phyloP scores from a whole-genome alignment of 2,329 filamentous ascomycete species.

The Fusarium algeriense region DNA sequence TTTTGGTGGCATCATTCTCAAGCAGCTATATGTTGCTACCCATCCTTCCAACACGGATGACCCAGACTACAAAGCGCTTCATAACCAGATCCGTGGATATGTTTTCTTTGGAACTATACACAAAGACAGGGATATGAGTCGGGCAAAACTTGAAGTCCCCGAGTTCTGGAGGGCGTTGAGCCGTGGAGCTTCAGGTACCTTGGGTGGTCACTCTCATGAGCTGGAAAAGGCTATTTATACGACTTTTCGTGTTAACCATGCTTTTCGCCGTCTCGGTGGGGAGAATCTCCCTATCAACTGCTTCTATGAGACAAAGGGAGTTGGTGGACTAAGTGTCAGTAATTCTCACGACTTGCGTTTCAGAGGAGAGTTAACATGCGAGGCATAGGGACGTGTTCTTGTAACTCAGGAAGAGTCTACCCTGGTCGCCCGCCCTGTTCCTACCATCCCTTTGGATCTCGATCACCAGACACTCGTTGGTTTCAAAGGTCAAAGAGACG shows the following conservation, averaged over 20 bases:
- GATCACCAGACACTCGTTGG: not conserved
- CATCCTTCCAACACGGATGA: not conserved
- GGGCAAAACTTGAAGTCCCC: not conserved
- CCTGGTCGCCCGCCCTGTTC: not conserved
- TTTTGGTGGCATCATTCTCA: not conserved
- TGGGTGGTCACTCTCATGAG: not conserved
- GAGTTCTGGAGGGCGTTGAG: not conserved
- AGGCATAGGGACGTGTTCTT: not conserved
- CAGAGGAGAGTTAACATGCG: not conserved
- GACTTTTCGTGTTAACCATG: slow-evolving; percentile 1
- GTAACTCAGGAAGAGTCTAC: not conserved
- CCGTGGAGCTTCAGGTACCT: not conserved
- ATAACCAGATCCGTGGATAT: not conserved
- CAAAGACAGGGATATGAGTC: not conserved
- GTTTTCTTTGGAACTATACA: not conserved
- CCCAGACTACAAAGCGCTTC: not conserved
- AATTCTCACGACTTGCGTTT: not conserved
- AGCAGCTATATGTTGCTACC: not conserved
- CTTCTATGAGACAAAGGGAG: slow-evolving; percentile 1
- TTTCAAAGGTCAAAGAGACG: not conserved
- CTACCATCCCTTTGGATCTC: slow-evolving; percentile 1
- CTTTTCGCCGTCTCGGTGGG: not conserved
- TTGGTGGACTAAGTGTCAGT: not conserved
- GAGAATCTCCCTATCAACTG: not conserved
- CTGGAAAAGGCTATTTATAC: slow-evolving; percentile 1